These are phyloP conservation scores for Agroathelia rolfsii DNA, from an alignment of 1,284 basidiomycete species.

Conservation along the genomic window DNA sequence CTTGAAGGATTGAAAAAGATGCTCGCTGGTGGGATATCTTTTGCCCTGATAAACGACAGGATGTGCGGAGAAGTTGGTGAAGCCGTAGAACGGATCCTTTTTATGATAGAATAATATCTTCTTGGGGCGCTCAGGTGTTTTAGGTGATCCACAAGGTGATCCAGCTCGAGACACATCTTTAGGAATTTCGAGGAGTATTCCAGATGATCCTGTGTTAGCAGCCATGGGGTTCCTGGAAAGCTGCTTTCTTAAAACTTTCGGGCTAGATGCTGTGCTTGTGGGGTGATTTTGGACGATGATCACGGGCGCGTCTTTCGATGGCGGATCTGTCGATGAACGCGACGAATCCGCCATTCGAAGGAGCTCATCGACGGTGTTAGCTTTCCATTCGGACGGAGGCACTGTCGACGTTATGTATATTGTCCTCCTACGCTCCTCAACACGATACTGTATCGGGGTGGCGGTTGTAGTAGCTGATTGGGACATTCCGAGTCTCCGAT, in stretches of 20 bases:
- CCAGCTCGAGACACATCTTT: slow-evolving; percentile 2
- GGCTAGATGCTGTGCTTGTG: slow-evolving; percentile 16
- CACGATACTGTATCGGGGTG: slow-evolving; percentile 28
- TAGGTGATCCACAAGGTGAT: slow-evolving; percentile 17
- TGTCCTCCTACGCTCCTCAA: slow-evolving; percentile 35
- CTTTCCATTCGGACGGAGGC: slow-evolving; percentile 29
- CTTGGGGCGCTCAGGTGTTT: slow-evolving; percentile 19
- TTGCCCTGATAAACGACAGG: slow-evolving; percentile 45
- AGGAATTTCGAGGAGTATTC: background rate
- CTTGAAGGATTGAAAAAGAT: slow-evolving; percentile 61
- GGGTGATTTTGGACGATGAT: slow-evolving; percentile 21
- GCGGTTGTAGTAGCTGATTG: slow-evolving; percentile 21
- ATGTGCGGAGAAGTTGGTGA: slow-evolving; percentile 60
- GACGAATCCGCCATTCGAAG: slow-evolving; percentile 24
- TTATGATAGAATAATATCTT: slow-evolving; percentile 52
- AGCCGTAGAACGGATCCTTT: slow-evolving; percentile 51
- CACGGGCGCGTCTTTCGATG: slow-evolving; percentile 14
- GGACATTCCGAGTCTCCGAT: too few species aligned
- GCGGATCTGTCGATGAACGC: slow-evolving; percentile 13
- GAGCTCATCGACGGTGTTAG: slow-evolving; percentile 26
- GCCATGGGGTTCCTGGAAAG: too few species aligned
- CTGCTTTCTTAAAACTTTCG: too few species aligned
- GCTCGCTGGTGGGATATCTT: slow-evolving; percentile 57
- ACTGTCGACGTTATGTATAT: slow-evolving; percentile 35
- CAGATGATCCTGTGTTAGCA: background rate